Evolutionary conservation across 768 basidiomycete species (phyloP).

Genomic region (Wakefieldia striispora): DNA sequence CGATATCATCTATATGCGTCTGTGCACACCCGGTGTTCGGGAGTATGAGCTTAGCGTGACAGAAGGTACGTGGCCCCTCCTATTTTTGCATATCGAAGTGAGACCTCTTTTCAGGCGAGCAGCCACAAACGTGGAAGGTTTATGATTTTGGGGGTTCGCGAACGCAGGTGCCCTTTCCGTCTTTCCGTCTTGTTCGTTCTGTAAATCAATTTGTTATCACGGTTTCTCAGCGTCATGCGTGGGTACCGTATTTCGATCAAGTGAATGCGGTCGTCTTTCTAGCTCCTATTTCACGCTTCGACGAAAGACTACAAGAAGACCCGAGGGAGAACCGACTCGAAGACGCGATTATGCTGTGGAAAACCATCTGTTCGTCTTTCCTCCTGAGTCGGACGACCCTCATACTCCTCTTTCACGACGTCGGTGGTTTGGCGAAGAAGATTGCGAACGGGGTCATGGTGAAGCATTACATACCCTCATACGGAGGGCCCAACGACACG

Average conservation of each 20-base stretch:
- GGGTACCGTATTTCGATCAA: slow-evolving; percentile 82
- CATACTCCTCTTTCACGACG: slow-evolving; percentile 65
- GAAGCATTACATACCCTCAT: slow-evolving; percentile 59
- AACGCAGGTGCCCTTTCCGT: slow-evolving; percentile 48
- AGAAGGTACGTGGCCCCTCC: slow-evolving; percentile 13
- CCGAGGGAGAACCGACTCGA: slow-evolving; percentile 66
- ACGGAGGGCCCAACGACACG: slow-evolving; percentile 68
- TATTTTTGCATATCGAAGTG: background rate
- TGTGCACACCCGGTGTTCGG: slow-evolving; percentile 73
- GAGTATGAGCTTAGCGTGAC: slow-evolving; percentile 52
- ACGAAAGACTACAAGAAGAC: slow-evolving; percentile 72
- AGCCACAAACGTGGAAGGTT: slow-evolving; percentile 61
- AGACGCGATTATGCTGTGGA: slow-evolving; percentile 73
- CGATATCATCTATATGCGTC: slow-evolving; percentile 67
- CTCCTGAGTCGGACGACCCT: slow-evolving; percentile 57
- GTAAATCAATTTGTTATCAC: background rate
- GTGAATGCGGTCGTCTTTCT: slow-evolving; percentile 80
- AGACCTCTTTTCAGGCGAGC: slow-evolving; percentile 24
- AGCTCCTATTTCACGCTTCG: slow-evolving; percentile 80
- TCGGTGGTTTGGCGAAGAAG: slow-evolving; percentile 66
- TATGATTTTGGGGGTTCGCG: slow-evolving; percentile 78
- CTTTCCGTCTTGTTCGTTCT: background rate
- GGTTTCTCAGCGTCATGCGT: slow-evolving; percentile 58
- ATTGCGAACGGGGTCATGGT: slow-evolving; percentile 57
- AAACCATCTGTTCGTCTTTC: slow-evolving; percentile 61